Evolutionary conservation across 176 grass and related monocot species (phyloP), one percentile per base, ranked within the genome.

Genomic region (Chrysopogon serrulatus): DNA sequence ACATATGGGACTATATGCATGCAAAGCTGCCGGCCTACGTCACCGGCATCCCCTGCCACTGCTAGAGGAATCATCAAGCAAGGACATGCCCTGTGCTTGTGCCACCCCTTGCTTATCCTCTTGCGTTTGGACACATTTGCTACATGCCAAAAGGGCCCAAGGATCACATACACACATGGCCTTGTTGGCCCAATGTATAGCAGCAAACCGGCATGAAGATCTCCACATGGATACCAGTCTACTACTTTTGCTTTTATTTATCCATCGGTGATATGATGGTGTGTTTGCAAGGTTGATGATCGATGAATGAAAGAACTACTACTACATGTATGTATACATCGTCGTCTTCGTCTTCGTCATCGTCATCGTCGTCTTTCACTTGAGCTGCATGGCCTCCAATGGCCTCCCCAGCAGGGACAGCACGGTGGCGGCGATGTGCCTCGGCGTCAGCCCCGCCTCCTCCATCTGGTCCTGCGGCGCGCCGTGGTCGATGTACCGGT

Each of bases 401-500:
- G 77, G 89, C 81, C 83, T 93, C 60, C 93, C 96, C 65, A 99
- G 27, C 35, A 99, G 87, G 8, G 89, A 92, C 15, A 99, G 87
- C 43, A 96, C 93, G 0, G 96, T 99, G 37, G 87, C 85, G 11
- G 91, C 93, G 34, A 99, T 87, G 65, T 99, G 96, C 37, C 87
- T 60, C 3, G 96, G 88, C 11, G 93, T 92, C 6, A 99, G 81
- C n/a, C 93, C 96, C 4, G 96, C 96, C 75, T 83, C 89, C 77
- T 99, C 96, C 8, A 87, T 90, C 85, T 99, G 96, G 79, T 99
- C 93, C 45, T 85, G 68, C 4, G 85, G 89, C 0, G 96, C 88
- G 28, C 96, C 96, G 10, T 99, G 96, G 76, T 96, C 93, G 28
- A 99, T 96, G 87, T 99, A 99, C 15, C 91, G 33, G 79, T 99